Conservation (phyloP, 345 rosid species). For the Psidium guajava region DNA sequence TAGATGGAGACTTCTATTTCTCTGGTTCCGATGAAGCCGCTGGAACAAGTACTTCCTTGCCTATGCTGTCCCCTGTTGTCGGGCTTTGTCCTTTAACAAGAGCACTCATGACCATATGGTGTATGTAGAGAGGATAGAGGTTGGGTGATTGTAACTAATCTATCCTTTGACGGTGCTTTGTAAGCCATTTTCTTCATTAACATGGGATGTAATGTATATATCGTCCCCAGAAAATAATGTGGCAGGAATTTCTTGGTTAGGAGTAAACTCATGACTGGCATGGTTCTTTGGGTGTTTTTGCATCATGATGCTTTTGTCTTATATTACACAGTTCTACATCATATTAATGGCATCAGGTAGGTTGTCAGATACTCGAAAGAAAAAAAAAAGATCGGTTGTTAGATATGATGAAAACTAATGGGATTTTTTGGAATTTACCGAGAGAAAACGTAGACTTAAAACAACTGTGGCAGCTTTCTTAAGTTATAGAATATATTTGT, state of each 20-base stretch:
- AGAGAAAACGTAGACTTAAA: not conserved
- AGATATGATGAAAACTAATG: not conserved
- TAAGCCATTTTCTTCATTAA: not conserved
- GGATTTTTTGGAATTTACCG: not conserved
- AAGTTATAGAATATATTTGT: not conserved
- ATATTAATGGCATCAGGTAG: not conserved
- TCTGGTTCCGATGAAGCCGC: not conserved
- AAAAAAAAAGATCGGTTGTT: not conserved
- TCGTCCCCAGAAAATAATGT: not conserved
- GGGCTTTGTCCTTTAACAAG: not conserved
- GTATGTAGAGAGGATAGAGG: not conserved
- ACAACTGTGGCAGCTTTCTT: not conserved
- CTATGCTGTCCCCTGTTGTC: not conserved
- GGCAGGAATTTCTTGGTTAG: not conserved
- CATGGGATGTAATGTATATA: not conserved
- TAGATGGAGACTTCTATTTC: not conserved
- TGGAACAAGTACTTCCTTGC: not conserved
- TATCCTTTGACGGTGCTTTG: not conserved
- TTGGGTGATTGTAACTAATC: not conserved
- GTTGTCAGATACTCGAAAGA: not conserved
- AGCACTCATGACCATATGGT: not conserved
- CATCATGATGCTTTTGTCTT: not conserved
- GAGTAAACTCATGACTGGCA: not conserved
- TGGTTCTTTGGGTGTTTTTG: not conserved
- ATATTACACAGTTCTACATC: not conserved